Percentiles rank a stretch among this genome's conserved stretches.
phyloP scores from a whole-genome alignment of 2,329 filamentous ascomycete species.

The Gnomoniopsis smithogilvyi region DNA sequence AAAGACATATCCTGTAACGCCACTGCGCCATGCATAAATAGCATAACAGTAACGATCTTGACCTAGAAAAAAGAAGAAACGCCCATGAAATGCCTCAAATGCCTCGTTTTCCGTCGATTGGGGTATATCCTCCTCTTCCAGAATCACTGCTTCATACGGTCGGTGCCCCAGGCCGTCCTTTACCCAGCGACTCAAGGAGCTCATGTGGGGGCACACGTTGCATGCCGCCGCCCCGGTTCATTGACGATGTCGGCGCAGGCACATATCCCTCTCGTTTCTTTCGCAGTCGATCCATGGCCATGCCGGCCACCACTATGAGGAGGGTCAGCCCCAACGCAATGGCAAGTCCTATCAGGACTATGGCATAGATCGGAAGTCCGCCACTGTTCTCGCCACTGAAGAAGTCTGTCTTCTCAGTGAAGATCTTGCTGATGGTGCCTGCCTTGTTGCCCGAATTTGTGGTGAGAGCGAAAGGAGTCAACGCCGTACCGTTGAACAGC shows the following conservation, averaged over 20 bases:
- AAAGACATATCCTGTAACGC: constrained; percentile 14
- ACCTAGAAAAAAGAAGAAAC: constrained; percentile 13
- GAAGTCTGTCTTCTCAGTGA: constrained; percentile 77
- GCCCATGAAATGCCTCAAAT: constrained; percentile 15
- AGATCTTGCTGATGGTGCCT: constrained; percentile 77
- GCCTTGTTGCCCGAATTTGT: constrained; percentile 60
- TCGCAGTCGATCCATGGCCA: constrained; percentile 71
- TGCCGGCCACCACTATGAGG: constrained; percentile 70
- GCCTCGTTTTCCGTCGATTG: not conserved
- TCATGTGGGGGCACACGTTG: constrained; percentile 59
- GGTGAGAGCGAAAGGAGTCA: constrained; percentile 78
- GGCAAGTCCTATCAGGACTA: constrained; percentile 77
- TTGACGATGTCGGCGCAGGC: constrained; percentile 68
- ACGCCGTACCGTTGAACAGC: constrained; percentile 78
- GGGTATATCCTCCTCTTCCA: constrained; percentile 10
- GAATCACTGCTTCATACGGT: constrained; percentile 38
- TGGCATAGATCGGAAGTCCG: constrained; percentile 14
- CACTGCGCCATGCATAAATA: constrained; percentile 11
- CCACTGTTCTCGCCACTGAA: constrained; percentile 51
- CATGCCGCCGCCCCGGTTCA: constrained; percentile 57
- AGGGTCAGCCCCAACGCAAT: constrained; percentile 76
- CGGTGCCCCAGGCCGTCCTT: constrained; percentile 46
- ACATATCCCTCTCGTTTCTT: constrained; percentile 77
- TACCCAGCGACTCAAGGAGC: constrained; percentile 52
- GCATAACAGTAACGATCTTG: constrained; percentile 1